A percentile compares a stretch with the other conserved stretches of the same genome.
Evolutionary conservation across 208 protist species (phyloP).

Genomic region (Balamuthia mandrillaris): DNA sequence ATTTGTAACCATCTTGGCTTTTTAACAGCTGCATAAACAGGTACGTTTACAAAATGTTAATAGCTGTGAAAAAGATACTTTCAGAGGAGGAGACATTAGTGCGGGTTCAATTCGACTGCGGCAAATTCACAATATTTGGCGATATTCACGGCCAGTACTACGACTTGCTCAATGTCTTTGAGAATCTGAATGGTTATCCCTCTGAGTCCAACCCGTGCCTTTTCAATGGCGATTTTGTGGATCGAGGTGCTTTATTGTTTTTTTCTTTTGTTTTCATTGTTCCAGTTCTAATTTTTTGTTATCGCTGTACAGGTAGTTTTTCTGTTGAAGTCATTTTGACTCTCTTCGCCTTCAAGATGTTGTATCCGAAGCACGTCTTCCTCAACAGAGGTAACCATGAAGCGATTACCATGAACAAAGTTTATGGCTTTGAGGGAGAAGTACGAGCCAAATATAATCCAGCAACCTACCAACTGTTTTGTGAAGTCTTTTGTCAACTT

Average conservation of each 20-base stretch:
- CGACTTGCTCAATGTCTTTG: slow-evolving; percentile 95
- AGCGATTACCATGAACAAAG: slow-evolving; percentile 88
- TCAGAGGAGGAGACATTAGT: slow-evolving; percentile 49
- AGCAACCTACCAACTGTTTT: slow-evolving; percentile 88
- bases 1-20: too few relatives aligned
- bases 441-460: slow-evolving; percentile 88
- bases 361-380: slow-evolving; percentile 92
- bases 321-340: slow-evolving; percentile 91
- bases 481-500: slow-evolving; percentile 90
- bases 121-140: slow-evolving; percentile 92
- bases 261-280: neutral
- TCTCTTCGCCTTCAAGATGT: slow-evolving; percentile 92
- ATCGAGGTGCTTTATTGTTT: neutral
- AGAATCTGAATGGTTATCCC: slow-evolving; percentile 71
- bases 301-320: slow-evolving; percentile 95
- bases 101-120: slow-evolving; percentile 67
- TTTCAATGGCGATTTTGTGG: slow-evolving; percentile 82
- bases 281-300: slow-evolving; percentile 66
- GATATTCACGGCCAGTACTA: slow-evolving; percentile 98
- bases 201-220: slow-evolving; percentile 86
- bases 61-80: slow-evolving; percentile 51
- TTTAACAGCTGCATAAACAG: neutral
- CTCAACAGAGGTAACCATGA: slow-evolving; percentile 92
- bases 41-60: slow-evolving; percentile 60
- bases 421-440: slow-evolving; percentile 98